Base-by-base conservation (phyloP, 805 yeast species). In the Vanderwaltozyma yarrowii region DNA sequence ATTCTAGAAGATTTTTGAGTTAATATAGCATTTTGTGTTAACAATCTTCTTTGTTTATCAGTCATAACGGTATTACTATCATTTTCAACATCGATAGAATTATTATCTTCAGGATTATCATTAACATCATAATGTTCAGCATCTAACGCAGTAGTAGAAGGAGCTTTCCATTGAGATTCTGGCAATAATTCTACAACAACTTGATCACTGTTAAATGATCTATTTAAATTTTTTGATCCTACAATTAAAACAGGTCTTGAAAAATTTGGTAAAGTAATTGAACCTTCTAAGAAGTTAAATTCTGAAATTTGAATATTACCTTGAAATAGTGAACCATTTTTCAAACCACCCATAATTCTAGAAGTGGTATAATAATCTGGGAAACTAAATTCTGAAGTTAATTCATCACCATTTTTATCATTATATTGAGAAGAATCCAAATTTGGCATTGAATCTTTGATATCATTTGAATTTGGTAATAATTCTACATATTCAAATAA, bases 151-250 rank as follows among this genome's bases (percentile, higher is more conserved):
- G 81, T 74, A 4, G 80, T 64, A 0, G 94, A 78, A 1, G 96
- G 95, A 28, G 76, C 78, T 50, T 82, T 79, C 98, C 98, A 92
- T 54, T 83, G 77, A 21, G 71, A 67, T 46, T 83, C 74, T 1
- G 97, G 96, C 31, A 92, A 66, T 31, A 92, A 64, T 60, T 92
- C 97, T 5, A 92, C 86, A 33, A 87, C 83, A 23, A 92, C 97
- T 27, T 77, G 73, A 54, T 92, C 99, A 20, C 95, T 88, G 50
- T 84, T 85, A 64, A 89, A 89, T 0, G 89, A 82, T 60, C 99
- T 76, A 58, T 92, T 92, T 49, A 92, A 62, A 56, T 79, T 78
- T 51, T 83, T 84, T 33, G 88, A 71, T 0, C 98, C 99, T 11
- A 82, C 62, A 28, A 92, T 67, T 30, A 89, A 65, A 23, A 92